A percentile compares a stretch with the other conserved stretches of the same genome.
These are phyloP conservation scores for Cladosporium sp. DNA, from an alignment of 2,329 filamentous ascomycete genomes.

Conservation along the genomic window DNA sequence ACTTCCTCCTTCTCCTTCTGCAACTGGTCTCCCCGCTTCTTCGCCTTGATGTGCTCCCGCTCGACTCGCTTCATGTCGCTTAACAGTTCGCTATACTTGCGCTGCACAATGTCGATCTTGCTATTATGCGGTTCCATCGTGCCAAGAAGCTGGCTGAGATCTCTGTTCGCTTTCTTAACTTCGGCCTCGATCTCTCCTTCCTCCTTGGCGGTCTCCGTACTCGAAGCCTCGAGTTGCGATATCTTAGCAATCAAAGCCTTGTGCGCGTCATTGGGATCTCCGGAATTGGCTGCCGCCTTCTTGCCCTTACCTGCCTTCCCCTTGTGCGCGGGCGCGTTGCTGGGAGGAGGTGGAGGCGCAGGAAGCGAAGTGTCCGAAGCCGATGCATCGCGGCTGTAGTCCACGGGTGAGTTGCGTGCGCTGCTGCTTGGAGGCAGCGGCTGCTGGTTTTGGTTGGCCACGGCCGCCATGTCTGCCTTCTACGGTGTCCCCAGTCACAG, in stretches of 20 bases:
- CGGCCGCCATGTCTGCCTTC: slow-evolving; percentile 36
- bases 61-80: slow-evolving; percentile 95
- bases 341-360: slow-evolving; percentile 42
- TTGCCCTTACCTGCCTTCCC: slow-evolving; percentile 77
- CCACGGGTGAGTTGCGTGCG: slow-evolving; percentile 34
- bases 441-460: slow-evolving; percentile 36
- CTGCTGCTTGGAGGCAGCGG: slow-evolving; percentile 31
- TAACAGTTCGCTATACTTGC: slow-evolving; percentile 86
- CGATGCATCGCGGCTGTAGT: slow-evolving; percentile 36
- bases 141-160: slow-evolving; percentile 79
- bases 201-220: slow-evolving; percentile 90
- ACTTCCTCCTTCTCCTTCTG: slow-evolving; percentile 96
- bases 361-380: slow-evolving; percentile 36
- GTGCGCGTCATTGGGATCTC: slow-evolving; percentile 84
- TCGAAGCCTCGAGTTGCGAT: slow-evolving; percentile 91
- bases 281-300: slow-evolving; percentile 60
- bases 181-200: slow-evolving; percentile 95
- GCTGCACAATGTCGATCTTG: slow-evolving; percentile 87
- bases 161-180: slow-evolving; percentile 90
- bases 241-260: slow-evolving; percentile 92
- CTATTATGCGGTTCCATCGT: slow-evolving; percentile 90
- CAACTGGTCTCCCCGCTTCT: slow-evolving; percentile 88
- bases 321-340: slow-evolving; percentile 62
- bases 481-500: slow-evolving; percentile 14
- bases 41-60: slow-evolving; percentile 91